Conservation (phyloP, 345 rosid genomes). For the Odontarrhena argentea region DNA sequence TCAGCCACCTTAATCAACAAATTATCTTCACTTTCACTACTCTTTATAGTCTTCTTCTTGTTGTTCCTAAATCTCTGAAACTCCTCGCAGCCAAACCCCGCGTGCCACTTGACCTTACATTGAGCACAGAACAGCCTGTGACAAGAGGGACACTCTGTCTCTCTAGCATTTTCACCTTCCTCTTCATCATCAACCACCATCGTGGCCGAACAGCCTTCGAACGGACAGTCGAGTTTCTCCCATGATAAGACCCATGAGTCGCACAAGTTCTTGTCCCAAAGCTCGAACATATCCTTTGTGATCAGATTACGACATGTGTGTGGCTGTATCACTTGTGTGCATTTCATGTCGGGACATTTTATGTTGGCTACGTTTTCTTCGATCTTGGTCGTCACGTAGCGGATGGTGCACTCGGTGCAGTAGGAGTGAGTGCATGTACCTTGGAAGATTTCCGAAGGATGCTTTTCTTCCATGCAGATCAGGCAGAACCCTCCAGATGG, state of each 20-base stretch:
- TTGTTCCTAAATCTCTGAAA: conserved; percentile 41
- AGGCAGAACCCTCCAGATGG: conserved; percentile 49
- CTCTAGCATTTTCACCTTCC: conserved; percentile 34
- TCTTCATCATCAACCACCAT: conserved; percentile 41
- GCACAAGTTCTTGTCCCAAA: conserved; percentile 59
- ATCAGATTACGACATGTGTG: conserved; percentile 51
- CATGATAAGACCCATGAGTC: conserved; percentile 43
- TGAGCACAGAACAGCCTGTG: conserved; percentile 42
- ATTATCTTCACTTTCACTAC: conserved; percentile 38
- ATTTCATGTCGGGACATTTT: conserved; percentile 60
- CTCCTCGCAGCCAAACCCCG: conserved; percentile 39
- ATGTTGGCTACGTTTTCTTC: conserved; percentile 33
- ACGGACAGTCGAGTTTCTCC: conserved; percentile 67
- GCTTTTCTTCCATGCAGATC: conserved; percentile 59
- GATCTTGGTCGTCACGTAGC: conserved; percentile 48
- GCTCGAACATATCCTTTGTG: conserved; percentile 46
- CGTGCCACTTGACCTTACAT: conserved; percentile 39
- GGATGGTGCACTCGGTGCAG: conserved; percentile 59
- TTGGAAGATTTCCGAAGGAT: conserved; percentile 43
- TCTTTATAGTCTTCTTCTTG: conserved; percentile 18
- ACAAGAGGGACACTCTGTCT: conserved; percentile 68
- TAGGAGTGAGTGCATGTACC: conserved; percentile 51
- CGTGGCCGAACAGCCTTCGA: conserved; percentile 63
- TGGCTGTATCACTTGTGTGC: conserved; percentile 48
- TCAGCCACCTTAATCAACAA: conserved; percentile 49